Base-by-base conservation (phyloP, 2,329 filamentous ascomycete genomes). In the Daldinia eschscholtzii region DNA sequence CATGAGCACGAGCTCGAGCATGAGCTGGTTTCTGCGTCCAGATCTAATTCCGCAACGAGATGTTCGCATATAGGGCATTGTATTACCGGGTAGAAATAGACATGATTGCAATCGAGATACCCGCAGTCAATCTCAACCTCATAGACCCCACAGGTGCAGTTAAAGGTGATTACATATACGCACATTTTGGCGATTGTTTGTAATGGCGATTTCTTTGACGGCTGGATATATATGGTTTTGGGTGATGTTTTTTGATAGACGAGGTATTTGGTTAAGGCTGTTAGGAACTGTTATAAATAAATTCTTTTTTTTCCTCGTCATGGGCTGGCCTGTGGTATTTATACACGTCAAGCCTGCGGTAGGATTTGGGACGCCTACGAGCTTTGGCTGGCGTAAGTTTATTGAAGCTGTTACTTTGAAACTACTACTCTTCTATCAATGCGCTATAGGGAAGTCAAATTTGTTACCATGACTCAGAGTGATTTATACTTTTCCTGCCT, bases 141-240 rank as follows among this genome's bases (percentile, higher is more conserved):
- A 56, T 71, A 71, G 5, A 66, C 55, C 66, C 67, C 70, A 44
- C 69, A 70, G 55, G 66, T 66, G 37, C 69, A 71, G n/a, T 57
- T 48, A n/a, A 70, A 71, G 28, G 57, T 67, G 28, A 71, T 67
- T 10, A 71, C 62, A 9, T 67, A 15, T 9, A 61, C 70, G 60
- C 66, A 71, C 69, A 71, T 71, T 13, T 46, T 30, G 41, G 10
- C 33, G 26, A 9, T 13, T 44, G 18, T 18, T 44, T 18, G 18
- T 1, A 20, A 10, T 44, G 39, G 1, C n/a, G n/a, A 20, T 57
- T 18, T 4, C 9, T 41, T 26, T 5, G n/a, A 12, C 39, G 9
- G 2, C 35, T 30, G 6, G 30, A 10, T 33, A 33, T 6, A 3
- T 33, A 33, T 33, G 9, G 30, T 33, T 33, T 6, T 33, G 4